Base-by-base conservation (phyloP, 2,329 filamentous ascomycete species). In the Byssoonygena ceratinophila region DNA sequence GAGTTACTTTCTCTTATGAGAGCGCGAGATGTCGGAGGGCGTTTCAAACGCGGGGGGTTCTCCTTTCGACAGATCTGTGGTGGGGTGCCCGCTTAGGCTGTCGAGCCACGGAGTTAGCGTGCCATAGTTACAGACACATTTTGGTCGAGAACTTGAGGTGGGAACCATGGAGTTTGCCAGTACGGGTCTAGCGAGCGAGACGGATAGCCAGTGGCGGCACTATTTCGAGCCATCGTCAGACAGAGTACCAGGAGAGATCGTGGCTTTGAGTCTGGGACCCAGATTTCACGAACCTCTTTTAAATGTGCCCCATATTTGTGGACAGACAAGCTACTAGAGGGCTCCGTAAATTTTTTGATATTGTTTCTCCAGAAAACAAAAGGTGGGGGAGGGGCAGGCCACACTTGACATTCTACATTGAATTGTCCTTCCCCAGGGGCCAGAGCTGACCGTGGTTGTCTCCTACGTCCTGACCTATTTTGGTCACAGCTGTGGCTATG, bases 301-400 rank as follows among this genome's bases (percentile, higher is more conserved):
- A n/a, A n/a, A 12, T 12, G 5, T 2, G 12, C 11, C 37, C 37
- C 18, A 40, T 34, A 11, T n/a, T n/a, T n/a, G n/a, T n/a, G n/a
- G 34, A 9, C 3, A 16, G 34, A 20, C 8, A 14, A 14, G 32
- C 32, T 34, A 34, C 8, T 29, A 29, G 11, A 11, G 27, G 11
- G 11, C 32, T 34, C 7, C 32, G 6, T n/a, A n/a, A n/a, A n/a
- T n/a, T n/a, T 39, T 4, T n/a, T 4, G n/a, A 39, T 6, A 2
- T 12, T 23, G 2, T 6, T 31, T 18, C 16, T 12, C 9, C 27
- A 46, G 18, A 8, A 5, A 31, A 23, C 11, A 22, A 34, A 46
- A 34, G 27, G 44, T 29, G 44, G 44, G 44, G 44, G 44, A 46
- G 44, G 44, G 44, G 44, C 44, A 46, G 6, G 11, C 27, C 12